Conservation (phyloP, 1,139 yeast genomes). For the Sugiyamaella paludigena region DNA sequence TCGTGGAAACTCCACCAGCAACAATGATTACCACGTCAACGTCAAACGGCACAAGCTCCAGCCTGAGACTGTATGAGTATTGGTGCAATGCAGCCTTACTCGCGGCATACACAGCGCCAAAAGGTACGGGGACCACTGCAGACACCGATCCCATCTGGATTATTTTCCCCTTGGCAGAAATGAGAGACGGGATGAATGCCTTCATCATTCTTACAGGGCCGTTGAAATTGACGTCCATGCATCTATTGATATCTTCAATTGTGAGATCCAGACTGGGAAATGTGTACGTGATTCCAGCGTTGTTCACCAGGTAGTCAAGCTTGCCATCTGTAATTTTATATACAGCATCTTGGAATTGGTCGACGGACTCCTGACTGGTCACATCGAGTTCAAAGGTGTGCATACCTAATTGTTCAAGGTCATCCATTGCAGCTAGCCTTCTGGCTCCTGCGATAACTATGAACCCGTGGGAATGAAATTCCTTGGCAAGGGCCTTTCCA, state of each 20-base stretch:
- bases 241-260: too few relatives aligned
- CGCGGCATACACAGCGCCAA: constrained; percentile 63
- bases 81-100: constrained; percentile 76
- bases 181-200: constrained; percentile 55
- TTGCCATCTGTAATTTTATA: constrained; percentile 44
- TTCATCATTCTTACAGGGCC: constrained; percentile 66
- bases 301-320: constrained; percentile 62
- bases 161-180: constrained; percentile 66
- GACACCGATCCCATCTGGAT: constrained; percentile 75
- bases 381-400: constrained; percentile 51
- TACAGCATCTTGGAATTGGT: constrained; percentile 45
- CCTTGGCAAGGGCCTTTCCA: constrained; percentile 65
- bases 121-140: constrained; percentile 68
- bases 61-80: constrained; percentile 58
- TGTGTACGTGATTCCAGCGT: constrained; percentile 61
- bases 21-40: constrained; percentile 68
- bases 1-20: constrained; percentile 68
- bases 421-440: constrained; percentile 60
- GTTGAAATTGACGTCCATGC: constrained; percentile 66
- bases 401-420: constrained; percentile 43
- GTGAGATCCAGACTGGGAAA: too few relatives aligned
- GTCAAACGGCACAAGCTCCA: constrained; percentile 71
- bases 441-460: constrained; percentile 74
- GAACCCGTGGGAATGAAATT: constrained; percentile 61
- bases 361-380: constrained; percentile 50